A percentile compares a stretch with the other conserved stretches of the same genome.
Conservation (phyloP, 306 rosid species). For the Sesbania bispinosa region DNA sequence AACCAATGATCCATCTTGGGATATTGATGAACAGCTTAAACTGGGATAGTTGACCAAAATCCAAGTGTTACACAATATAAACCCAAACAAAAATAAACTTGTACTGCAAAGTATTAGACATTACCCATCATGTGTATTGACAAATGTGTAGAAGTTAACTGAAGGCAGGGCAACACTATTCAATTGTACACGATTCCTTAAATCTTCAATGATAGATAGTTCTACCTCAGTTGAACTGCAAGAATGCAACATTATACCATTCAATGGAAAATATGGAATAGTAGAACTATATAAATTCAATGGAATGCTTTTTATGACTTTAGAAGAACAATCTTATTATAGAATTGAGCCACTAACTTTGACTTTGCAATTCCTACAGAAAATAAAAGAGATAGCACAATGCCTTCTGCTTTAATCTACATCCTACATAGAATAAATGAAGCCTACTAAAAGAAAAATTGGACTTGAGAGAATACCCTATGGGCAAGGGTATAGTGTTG, state of each 20-base stretch:
- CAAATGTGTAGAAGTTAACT: conserved; percentile 84
- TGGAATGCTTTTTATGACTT: not conserved
- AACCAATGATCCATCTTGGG: conserved; percentile 89
- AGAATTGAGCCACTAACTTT: not conserved
- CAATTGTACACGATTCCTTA: conserved; percentile 95
- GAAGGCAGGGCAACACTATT: conserved; percentile 87
- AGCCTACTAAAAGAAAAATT: too few species aligned
- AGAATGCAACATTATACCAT: conserved; percentile 27
- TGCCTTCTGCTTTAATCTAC: conserved; percentile 12
- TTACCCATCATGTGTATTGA: conserved; percentile 89
- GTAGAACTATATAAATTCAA: not conserved
- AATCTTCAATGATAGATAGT: conserved; percentile 90
- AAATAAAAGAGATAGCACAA: not conserved
- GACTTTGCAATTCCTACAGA: not conserved
- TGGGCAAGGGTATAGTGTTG: conserved; percentile 50
- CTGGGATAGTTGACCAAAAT: conserved; percentile 41
- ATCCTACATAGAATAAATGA: too few species aligned
- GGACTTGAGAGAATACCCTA: conserved; percentile 58
- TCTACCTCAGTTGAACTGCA: conserved; percentile 86
- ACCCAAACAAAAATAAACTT: conserved; percentile 17
- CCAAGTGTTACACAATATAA: conserved; percentile 23
- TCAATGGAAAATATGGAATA: too few species aligned
- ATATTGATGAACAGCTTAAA: conserved; percentile 90
- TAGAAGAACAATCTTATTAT: not conserved
- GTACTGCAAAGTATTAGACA: not conserved